Base-by-base conservation (phyloP, 139 green algal genomes). In the Coelastrella sp. region DNA sequence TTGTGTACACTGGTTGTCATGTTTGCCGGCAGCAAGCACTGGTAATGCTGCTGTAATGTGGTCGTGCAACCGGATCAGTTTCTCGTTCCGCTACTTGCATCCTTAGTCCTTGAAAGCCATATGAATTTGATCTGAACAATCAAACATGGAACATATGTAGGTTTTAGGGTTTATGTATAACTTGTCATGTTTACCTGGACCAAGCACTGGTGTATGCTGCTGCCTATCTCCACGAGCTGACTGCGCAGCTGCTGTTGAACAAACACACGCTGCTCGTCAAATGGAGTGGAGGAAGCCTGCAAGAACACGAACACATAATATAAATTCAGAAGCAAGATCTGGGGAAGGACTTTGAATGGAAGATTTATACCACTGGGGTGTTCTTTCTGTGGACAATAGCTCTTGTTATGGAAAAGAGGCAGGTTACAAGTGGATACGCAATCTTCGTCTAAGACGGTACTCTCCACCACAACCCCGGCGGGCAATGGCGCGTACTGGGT, bases 181-280 rank as follows among this genome's bases (percentile, higher is more conserved):
- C n/a, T 47, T 47, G 0, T 22, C 22, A 6, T 19, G 8, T 23
- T 5, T 20, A 83, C 84, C 84, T 83, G 32, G 11, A 59, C 11
- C 3, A 89, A 56, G 47, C 65, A 64, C 3, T 13, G 23, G 54
- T 94, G 90, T 73, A 94, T 54, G 56, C 54, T 16, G 58, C 64
- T 61, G 10, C 74, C 66, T 4, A 93, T 82, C 3, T 61, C 5
- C 14, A 20, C 11, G 0, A 93, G 16, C 80, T 94, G 92, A 4
- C 56, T 47, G 22, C 85, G 79, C 58, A 94, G 85, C 7, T 91
- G 47, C 17, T 78, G 54, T 5, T 87, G 83, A 20, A 94, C 84
- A 56, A 74, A 75, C 10, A 16, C 22, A 4, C 74, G 57, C 85
- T 90, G 73, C 73, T 83, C 20, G 14, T 90, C 85, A 90, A 80